Percentiles rank a stretch among this genome's conserved stretches.
Evolutionary conservation across 495 filamentous ascomycete species (phyloP).

Genomic region (Ascobolus immersus): DNA sequence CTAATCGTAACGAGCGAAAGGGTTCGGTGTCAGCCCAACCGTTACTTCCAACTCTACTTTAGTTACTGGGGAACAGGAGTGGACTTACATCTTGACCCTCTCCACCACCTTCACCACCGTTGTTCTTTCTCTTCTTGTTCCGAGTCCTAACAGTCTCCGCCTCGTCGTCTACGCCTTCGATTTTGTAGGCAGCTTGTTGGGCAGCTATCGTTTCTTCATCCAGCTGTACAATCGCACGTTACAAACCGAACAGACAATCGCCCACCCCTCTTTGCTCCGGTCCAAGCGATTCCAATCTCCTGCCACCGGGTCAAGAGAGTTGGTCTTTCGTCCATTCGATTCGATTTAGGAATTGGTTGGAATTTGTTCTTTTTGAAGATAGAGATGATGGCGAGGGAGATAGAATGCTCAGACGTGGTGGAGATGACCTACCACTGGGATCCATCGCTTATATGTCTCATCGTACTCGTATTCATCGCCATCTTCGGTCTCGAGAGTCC

Average conservation of each 20-base stretch:
- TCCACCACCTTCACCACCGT: constrained; percentile 23
- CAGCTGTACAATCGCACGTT: constrained; percentile 22
- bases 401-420: too few species aligned
- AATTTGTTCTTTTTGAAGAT: too few species aligned
- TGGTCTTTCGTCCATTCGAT: too few species aligned
- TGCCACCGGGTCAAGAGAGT: too few species aligned
- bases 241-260: too few species aligned
- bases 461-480: constrained; percentile 70
- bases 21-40: too few species aligned
- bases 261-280: too few species aligned
- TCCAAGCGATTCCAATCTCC: too few species aligned
- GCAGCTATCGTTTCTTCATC: constrained; percentile 58
- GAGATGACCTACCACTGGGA: constrained; percentile 44
- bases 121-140: constrained; percentile 54
- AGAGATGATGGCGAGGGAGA: too few species aligned
- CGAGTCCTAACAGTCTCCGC: constrained; percentile 25
- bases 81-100: constrained; percentile 7
- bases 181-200: constrained; percentile 52
- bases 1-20: neutral
- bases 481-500: constrained; percentile 60
- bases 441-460: constrained; percentile 46
- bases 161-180: constrained; percentile 41
- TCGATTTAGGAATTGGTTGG: too few species aligned
- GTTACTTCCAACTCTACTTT: too few species aligned
- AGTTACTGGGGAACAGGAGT: neutral